Conservation (phyloP, 2,329 filamentous ascomycete species). For the Trichoderma lentiforme region DNA sequence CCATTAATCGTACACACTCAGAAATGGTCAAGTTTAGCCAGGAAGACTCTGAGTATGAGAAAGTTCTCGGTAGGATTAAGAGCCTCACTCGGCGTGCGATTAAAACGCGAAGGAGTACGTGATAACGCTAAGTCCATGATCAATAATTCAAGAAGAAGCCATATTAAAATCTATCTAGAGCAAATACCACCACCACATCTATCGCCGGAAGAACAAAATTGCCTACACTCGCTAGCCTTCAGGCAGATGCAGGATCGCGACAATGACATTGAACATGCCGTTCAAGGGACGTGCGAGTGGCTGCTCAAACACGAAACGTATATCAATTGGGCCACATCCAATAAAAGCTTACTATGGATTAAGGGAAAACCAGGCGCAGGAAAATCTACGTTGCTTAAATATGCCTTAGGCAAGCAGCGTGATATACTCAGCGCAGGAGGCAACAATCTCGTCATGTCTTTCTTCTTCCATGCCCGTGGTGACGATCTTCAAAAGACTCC, state of each 20-base stretch:
- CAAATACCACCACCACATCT: background rate
- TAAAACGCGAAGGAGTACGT: background rate
- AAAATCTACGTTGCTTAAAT: conserved; percentile 39
- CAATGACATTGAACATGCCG: conserved; percentile 24
- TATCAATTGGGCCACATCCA: conserved; percentile 22
- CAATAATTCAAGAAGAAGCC: too few relatives aligned
- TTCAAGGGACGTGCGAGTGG: conserved; percentile 33
- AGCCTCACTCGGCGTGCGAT: background rate
- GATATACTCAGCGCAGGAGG: conserved; percentile 4
- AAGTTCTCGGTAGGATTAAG: background rate
- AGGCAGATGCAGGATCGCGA: conserved; percentile 27
- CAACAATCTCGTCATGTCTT: conserved; percentile 26
- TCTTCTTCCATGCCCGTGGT: conserved; percentile 38
- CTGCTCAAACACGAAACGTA: conserved; percentile 27
- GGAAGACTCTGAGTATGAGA: background rate
- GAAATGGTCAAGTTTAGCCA: background rate
- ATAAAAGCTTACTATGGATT: conserved; percentile 35
- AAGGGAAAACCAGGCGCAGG: conserved; percentile 40
- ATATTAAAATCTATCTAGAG: background rate
- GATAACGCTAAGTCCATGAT: background rate
- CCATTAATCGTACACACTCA: background rate
- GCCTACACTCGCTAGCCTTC: conserved; percentile 33
- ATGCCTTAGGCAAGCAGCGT: conserved; percentile 29
- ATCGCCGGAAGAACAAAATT: conserved; percentile 10
- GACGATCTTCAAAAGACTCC: conserved; percentile 30